Percentiles rank a stretch among this genome's conserved stretches.
Evolutionary conservation across 148 eudicot genomes (phyloP).

Genomic region (Diospyros lotus): DNA sequence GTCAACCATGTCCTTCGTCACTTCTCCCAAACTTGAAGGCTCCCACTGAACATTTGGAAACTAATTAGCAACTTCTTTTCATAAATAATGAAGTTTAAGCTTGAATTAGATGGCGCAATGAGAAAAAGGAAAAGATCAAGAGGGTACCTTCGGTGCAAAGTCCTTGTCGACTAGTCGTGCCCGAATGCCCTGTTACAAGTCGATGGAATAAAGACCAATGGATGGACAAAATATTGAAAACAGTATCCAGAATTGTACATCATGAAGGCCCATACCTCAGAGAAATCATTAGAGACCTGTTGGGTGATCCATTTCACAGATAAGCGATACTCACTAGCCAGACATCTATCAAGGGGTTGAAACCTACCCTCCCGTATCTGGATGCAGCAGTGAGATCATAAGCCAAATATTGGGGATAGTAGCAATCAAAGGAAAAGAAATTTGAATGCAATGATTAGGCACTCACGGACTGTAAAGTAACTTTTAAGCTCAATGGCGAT

Average conservation of each 20-base stretch:
- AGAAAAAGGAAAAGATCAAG: neutral
- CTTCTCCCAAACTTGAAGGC: constrained; percentile 65
- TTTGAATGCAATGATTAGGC: constrained; percentile 1
- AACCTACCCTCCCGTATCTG: constrained; percentile 94
- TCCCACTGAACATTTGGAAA: constrained; percentile 65
- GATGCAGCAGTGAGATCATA: constrained; percentile 9
- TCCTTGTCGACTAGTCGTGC: constrained; percentile 90
- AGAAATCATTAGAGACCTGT: constrained; percentile 71
- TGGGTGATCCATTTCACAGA: constrained; percentile 65
- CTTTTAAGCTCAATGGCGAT: constrained; percentile 90
- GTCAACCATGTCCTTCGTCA: constrained; percentile 81
- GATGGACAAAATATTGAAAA: neutral
- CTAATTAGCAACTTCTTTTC: neutral
- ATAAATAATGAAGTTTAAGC: neutral
- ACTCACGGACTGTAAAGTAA: constrained; percentile 87
- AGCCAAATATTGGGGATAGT: constrained; percentile 13
- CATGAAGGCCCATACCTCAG: constrained; percentile 54
- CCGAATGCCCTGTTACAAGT: constrained; percentile 63
- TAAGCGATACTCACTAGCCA: constrained; percentile 71
- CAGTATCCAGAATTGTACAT: neutral
- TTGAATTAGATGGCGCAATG: neutral
- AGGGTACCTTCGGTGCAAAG: constrained; percentile 81
- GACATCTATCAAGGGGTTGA: constrained; percentile 81
- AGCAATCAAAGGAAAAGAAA: neutral
- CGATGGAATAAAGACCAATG: neutral